phyloP scores from a whole-genome alignment of 2,329 filamentous ascomycete species.

The Truncatella angustata region DNA sequence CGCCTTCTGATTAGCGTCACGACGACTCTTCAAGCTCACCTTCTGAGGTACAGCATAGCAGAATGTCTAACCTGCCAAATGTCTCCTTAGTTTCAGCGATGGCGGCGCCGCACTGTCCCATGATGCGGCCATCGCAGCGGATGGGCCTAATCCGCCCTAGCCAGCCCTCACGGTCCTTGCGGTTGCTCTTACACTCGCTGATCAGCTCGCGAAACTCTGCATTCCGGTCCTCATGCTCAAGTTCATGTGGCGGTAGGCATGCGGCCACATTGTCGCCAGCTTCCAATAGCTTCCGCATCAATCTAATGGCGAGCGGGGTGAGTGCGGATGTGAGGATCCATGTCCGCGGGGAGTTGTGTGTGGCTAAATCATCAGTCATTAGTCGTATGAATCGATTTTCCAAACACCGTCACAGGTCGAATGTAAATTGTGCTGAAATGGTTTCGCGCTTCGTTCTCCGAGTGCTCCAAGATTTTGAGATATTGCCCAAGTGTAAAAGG shows the following conservation, averaged over 20 bases:
- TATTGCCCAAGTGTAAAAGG: not conserved
- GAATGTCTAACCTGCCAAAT: slow-evolving; percentile 85
- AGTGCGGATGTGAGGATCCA: slow-evolving; percentile 91
- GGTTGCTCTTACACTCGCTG: slow-evolving; percentile 61
- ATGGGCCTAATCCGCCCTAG: slow-evolving; percentile 71
- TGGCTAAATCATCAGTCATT: slow-evolving; percentile 44
- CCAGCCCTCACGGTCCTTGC: slow-evolving; percentile 73
- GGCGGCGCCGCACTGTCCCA: slow-evolving; percentile 77
- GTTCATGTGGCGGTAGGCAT: slow-evolving; percentile 75
- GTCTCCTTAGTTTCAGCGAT: slow-evolving; percentile 81
- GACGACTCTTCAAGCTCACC: slow-evolving; percentile 45
- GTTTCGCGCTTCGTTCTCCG: not conserved
- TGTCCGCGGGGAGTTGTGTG: slow-evolving; percentile 74
- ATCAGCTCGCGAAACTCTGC: slow-evolving; percentile 79
- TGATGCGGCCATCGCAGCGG: slow-evolving; percentile 59
- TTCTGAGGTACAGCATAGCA: slow-evolving; percentile 87
- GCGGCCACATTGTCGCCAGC: slow-evolving; percentile 91
- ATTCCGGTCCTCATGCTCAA: slow-evolving; percentile 73
- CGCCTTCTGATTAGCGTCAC: not conserved
- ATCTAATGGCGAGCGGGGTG: slow-evolving; percentile 78
- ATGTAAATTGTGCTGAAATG: not conserved
- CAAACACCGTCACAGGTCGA: slow-evolving; percentile 12
- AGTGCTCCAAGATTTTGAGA: not conserved
- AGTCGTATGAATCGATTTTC: slow-evolving; percentile 22
- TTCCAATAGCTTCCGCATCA: slow-evolving; percentile 78